Conservation (phyloP, 2,329 filamentous ascomycete species). For the Xylaria sp. region DNA sequence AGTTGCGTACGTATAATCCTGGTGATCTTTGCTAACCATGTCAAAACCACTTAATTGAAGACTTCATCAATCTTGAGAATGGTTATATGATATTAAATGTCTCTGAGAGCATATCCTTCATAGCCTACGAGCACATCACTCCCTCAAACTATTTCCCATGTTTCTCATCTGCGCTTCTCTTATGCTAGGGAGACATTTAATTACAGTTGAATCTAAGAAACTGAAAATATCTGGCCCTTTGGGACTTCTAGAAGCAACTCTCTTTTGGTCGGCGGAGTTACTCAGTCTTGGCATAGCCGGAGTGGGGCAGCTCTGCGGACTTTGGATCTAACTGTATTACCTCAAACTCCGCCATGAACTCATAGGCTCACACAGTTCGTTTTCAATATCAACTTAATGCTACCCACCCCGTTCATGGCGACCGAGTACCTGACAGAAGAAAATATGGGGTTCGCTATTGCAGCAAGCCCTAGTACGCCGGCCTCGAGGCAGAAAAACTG, state of each 20-base stretch:
- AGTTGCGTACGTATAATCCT: not conserved
- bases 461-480: conserved; percentile 8
- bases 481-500: conserved; percentile 52
- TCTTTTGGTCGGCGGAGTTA: conserved; percentile 27
- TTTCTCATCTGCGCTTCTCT: not conserved
- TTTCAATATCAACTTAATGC: not conserved
- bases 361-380: conserved; percentile 3
- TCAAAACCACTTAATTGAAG: not conserved
- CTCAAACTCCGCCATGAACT: conserved; percentile 30
- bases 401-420: not conserved
- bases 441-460: conserved; percentile 7
- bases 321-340: conserved; percentile 4
- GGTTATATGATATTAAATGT: no score
- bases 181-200: no score
- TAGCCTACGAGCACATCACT: not conserved
- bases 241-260: not conserved
- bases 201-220: not conserved
- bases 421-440: not conserved
- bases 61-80: no score
- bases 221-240: not conserved
- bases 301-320: conserved; percentile 34
- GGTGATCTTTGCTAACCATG: not conserved
- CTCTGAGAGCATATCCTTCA: no score
- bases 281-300: conserved; percentile 29
- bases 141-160: not conserved